Conservation (phyloP, 352 stramenopile species). For the Phytophthora litchii region DNA sequence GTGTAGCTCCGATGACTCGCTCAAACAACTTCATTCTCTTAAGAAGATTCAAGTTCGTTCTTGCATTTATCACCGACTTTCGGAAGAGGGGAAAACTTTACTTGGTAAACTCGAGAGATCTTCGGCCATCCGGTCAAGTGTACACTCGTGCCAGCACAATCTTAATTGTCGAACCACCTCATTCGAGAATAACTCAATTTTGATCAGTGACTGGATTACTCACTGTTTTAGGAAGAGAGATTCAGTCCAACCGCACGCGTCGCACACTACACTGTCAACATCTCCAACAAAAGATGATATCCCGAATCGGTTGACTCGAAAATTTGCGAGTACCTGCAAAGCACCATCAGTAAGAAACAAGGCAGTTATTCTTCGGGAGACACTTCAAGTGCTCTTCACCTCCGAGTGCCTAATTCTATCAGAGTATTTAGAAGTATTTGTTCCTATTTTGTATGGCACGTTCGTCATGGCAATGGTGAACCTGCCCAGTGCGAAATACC, state of each 20-base stretch:
- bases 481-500: conserved; percentile 32
- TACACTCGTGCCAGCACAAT: too few relatives aligned
- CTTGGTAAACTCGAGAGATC: conserved; percentile 3
- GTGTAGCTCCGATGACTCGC: too few relatives aligned
- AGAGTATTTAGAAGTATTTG: conserved; percentile 39
- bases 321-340: not conserved
- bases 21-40: too few relatives aligned
- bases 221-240: too few relatives aligned
- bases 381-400: conserved; percentile 31
- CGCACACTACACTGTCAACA: too few relatives aligned
- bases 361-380: conserved; percentile 3
- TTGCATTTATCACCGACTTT: conserved; percentile 10
- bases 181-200: too few relatives aligned
- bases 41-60: conserved; percentile 9
- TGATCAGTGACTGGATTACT: too few relatives aligned
- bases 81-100: not conserved
- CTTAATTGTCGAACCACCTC: too few relatives aligned
- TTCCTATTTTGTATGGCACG: conserved; percentile 30
- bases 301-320: not conserved
- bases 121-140: not conserved
- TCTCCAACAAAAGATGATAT: not conserved
- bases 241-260: too few relatives aligned
- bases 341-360: not conserved
- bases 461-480: conserved; percentile 16
- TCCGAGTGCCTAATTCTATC: conserved; percentile 36